A percentile compares a stretch with the other conserved stretches of the same genome.
Evolutionary conservation across 768 basidiomycete species (phyloP).

Genomic region (Rhizopogon roseolus): DNA sequence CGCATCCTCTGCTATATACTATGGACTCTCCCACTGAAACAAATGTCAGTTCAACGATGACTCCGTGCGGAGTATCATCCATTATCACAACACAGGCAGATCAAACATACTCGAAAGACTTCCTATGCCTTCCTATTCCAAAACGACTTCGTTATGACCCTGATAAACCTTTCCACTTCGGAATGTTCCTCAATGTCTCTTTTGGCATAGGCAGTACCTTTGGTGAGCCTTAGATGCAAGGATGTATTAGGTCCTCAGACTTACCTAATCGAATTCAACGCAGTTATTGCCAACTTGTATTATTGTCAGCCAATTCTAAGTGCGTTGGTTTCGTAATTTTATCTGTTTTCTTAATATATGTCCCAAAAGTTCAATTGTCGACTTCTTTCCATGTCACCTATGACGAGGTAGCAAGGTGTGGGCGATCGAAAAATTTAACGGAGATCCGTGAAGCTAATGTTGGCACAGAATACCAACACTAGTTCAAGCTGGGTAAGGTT

Average conservation of each 20-base stretch:
- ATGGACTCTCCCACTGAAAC: neutral
- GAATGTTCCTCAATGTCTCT: constrained; percentile 35
- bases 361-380: constrained; percentile 25
- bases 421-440: neutral
- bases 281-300: constrained; percentile 64
- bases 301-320: constrained; percentile 81
- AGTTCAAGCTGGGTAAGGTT: constrained; percentile 57
- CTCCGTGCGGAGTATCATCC: neutral
- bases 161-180: constrained; percentile 30
- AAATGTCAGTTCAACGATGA: neutral
- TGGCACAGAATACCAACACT: constrained; percentile 53
- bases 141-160: constrained; percentile 35
- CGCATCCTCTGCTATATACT: neutral
- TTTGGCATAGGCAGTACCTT: constrained; percentile 47
- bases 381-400: constrained; percentile 31
- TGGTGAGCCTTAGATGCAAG: constrained; percentile 21
- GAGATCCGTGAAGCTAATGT: constrained; percentile 1
- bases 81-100: neutral
- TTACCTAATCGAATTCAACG: neutral
- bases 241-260: neutral
- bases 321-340: constrained; percentile 23
- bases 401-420: constrained; percentile 28
- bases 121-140: constrained; percentile 46
- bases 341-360: neutral
- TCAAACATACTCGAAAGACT: constrained; percentile 17